Base-by-base conservation (phyloP, 2,329 filamentous ascomycete genomes). In the Zopfia rhizophila region DNA sequence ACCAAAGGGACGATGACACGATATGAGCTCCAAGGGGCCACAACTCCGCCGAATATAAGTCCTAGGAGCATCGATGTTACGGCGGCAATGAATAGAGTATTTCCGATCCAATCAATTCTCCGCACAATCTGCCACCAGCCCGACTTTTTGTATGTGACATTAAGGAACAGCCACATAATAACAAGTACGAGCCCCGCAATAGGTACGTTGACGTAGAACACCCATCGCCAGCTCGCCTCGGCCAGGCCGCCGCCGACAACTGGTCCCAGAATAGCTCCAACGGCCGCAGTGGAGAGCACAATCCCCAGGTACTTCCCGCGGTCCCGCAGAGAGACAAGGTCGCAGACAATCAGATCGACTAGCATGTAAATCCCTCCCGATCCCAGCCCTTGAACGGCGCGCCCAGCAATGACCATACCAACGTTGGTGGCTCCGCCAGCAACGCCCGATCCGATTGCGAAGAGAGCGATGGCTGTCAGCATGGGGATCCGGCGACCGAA, bases 301-400 rank as follows among this genome's bases (percentile, higher is more conserved):
- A 51, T 32, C 7, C 54, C 51, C 8, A 58, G 28, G 50, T 68
- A 78, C 19, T 71, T 64, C n/a, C 71, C 72, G 29, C 78, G 65
- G 41, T 80, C 28, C 2, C 51, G 37, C n/a, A 81, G 61, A 0
- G 77, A 72, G 1, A 80, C 74, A 3, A 81, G 52, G 49, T 82
- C 79, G n/a, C 68, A 75, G 12, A 78, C 63, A 21, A 82, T 69
- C 14, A 81, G 69, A 8, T 76, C 72, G 7, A 72, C 57, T 1
- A 81, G 55, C 33, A 75, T 56, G 25, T 63, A 68, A 48, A 75
- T 64, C 0, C 77, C 77, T 1, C 72, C 76, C 5, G 61, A 68
- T 0, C 76, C 78, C 4, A 76, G 48, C 0, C 83, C 82, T 45
- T 85, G 80, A 3, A 85, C 61, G 0, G 72, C 72, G 2, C 82